Percentiles rank a stretch among this genome's conserved stretches.
These are phyloP conservation scores for Rubus idaeus DNA, from an alignment of 306 rosid genomes.

Conservation along the genomic window DNA sequence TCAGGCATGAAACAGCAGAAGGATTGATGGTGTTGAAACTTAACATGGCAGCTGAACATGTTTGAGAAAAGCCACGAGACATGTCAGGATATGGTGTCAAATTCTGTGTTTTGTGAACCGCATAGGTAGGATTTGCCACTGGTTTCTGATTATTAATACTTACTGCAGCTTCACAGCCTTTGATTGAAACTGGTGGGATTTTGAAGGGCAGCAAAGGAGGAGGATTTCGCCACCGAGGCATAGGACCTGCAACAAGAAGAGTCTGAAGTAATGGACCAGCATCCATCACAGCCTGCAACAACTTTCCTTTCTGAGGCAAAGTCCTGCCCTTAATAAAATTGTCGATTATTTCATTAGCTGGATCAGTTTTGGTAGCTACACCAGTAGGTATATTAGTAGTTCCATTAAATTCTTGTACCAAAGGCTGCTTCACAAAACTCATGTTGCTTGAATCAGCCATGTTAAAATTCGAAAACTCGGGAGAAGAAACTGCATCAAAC, in stretches of 20 bases:
- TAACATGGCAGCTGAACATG: conserved; percentile 59
- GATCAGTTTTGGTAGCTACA: conserved; percentile 34
- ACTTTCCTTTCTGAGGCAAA: conserved; percentile 67
- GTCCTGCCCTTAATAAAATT: conserved; percentile 35
- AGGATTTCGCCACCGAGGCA: conserved; percentile 76
- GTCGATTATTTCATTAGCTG: conserved; percentile 39
- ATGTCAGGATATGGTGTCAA: conserved; percentile 21
- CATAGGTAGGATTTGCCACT: conserved; percentile 7
- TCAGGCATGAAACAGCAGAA: conserved; percentile 32
- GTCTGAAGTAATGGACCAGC: conserved; percentile 72
- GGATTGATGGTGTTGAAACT: conserved; percentile 33
- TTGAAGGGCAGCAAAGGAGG: conserved; percentile 54
- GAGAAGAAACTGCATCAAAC: conserved; percentile 62
- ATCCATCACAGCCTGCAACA: conserved; percentile 53
- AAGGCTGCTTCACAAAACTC: conserved; percentile 32
- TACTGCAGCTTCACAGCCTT: conserved; percentile 27
- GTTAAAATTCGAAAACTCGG: conserved; percentile 53
- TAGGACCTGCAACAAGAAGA: conserved; percentile 60
- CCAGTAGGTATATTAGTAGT: not conserved
- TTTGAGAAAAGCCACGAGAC: conserved; percentile 33
- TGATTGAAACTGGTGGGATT: conserved; percentile 47
- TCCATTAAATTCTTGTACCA: conserved; percentile 28
- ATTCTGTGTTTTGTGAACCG: conserved; percentile 21
- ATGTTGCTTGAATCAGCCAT: conserved; percentile 49
- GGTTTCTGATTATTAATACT: conserved; percentile 7